These are phyloP conservation scores for Aspergillus biplanus DNA, from an alignment of 495 filamentous ascomycete species.

Conservation along the genomic window DNA sequence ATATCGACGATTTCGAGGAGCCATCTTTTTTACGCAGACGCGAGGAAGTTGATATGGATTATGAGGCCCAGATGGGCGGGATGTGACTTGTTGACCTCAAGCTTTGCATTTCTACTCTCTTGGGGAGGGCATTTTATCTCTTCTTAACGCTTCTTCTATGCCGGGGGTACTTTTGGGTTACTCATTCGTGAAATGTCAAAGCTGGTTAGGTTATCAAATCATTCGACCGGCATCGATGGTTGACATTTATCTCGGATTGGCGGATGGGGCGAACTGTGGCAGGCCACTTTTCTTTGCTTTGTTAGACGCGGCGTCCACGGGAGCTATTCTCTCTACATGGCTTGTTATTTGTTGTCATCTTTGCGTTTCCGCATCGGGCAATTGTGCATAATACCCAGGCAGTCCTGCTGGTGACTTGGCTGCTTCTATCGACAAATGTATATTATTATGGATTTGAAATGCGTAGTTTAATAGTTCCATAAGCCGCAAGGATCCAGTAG, in stretches of 20 bases:
- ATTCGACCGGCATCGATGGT: too few relatives aligned
- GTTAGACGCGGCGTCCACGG: background rate
- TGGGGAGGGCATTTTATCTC: background rate
- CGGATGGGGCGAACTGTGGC: too few relatives aligned
- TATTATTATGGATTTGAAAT: conserved; percentile 2
- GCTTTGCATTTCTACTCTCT: background rate
- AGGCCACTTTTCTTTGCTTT: background rate
- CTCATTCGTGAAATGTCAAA: too few relatives aligned
- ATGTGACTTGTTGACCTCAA: conserved; percentile 4
- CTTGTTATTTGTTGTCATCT: background rate
- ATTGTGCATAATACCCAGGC: conserved; percentile 16
- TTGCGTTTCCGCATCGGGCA: conserved; percentile 1
- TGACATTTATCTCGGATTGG: too few relatives aligned
- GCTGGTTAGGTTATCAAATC: too few relatives aligned
- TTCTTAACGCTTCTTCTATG: background rate
- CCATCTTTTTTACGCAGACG: conserved; percentile 44
- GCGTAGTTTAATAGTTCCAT: background rate
- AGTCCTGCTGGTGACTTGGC: background rate
- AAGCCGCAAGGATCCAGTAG: background rate
- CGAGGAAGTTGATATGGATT: conserved; percentile 50
- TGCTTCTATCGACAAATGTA: background rate
- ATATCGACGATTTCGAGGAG: conserved; percentile 50
- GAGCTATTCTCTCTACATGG: background rate
- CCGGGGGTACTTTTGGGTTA: too few relatives aligned
- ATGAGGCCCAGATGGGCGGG: conserved; percentile 26